phyloP scores from a whole-genome alignment of 805 yeast genomes.

The Candida ipomoeae region DNA sequence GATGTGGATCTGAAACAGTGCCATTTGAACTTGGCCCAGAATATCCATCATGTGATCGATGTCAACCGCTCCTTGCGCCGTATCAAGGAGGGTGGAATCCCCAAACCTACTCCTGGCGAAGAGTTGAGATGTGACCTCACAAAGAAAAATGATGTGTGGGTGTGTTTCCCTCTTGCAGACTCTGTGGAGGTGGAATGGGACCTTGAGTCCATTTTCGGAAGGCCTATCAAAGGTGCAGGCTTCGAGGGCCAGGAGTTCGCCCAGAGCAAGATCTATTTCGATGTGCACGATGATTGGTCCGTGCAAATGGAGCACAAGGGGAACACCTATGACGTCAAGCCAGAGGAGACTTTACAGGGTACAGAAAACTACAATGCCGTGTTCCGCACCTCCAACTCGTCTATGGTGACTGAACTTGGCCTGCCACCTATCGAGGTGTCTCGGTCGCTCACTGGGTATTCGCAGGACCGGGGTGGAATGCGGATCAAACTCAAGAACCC shows the following conservation, averaged over 20 bases:
- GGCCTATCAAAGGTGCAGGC: constrained; percentile 59
- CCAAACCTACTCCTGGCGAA: constrained; percentile 70
- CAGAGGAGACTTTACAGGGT: constrained; percentile 16
- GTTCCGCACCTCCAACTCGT: constrained; percentile 45
- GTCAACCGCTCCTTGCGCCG: constrained; percentile 64
- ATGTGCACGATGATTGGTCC: constrained; percentile 47
- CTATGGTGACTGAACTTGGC: constrained; percentile 30
- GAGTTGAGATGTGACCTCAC: constrained; percentile 67
- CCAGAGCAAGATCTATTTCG: constrained; percentile 27
- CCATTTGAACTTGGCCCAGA: constrained; percentile 53
- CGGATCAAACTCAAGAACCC: constrained; percentile 77
- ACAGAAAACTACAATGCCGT: constrained; percentile 30
- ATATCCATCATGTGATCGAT: constrained; percentile 69
- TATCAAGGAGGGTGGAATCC: constrained; percentile 59
- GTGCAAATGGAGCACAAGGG: constrained; percentile 24
- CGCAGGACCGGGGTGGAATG: constrained; percentile 87
- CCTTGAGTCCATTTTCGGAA: constrained; percentile 67
- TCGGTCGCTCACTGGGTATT: constrained; percentile 85
- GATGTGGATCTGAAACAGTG: constrained; percentile 34
- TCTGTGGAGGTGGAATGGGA: constrained; percentile 45
- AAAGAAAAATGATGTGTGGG: constrained; percentile 56
- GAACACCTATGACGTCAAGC: constrained; percentile 4
- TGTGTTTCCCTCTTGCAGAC: constrained; percentile 76
- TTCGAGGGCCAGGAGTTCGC: constrained; percentile 36
- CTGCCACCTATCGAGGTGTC: constrained; percentile 69